Base-by-base conservation (phyloP, 441 rosid species). In the Erodium moschatum region DNA sequence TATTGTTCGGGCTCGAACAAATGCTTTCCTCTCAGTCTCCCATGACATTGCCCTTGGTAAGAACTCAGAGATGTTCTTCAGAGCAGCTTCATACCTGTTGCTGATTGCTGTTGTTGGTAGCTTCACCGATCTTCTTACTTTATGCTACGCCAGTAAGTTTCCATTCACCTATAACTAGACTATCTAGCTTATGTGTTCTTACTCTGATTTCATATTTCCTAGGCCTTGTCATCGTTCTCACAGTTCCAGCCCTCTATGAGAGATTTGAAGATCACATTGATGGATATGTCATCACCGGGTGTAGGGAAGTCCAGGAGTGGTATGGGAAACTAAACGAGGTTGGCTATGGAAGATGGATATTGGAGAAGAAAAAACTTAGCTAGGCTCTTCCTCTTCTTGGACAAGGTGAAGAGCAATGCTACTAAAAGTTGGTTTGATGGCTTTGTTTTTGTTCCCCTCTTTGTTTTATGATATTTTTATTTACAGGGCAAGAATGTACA, bases 231-330 rank as follows among this genome's bases (percentile, higher is more conserved):
- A 69, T 84, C 31, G 54, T 80, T 69, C 84, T 94, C 48, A 85
- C 92, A 9, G 70, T 89, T 70, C 99, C 97, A 9, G 91, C 84
- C 15, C 71, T 89, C 6, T 94, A 94, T 5, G 99, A 91, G 81
- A 87, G 80, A 66, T 80, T 77, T 1, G 87, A 84, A 72, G 84
- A 86, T 66, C 67, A 44, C 73, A 66, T 91, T 5, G 97, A 89
- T 73, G 78, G 78, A 54, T 69, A 72, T 68, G 7, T 75, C 12
- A 65, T 67, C 73, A 69, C 75, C 56, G 75, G 78, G 52, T 77
- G 58, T 76, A 65, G 65, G 71, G 83, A 81, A 67, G 31, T 78
- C 63, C 73, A 13, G 74, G 81, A 81, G 15, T 67, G 87, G 71
- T 86, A 81, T 77, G 77, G 70, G 31, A 83, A 83, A 76, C 71